Evolutionary conservation across 176 grass and related monocot genomes (phyloP).

Genomic region (Cocos nucifera): DNA sequence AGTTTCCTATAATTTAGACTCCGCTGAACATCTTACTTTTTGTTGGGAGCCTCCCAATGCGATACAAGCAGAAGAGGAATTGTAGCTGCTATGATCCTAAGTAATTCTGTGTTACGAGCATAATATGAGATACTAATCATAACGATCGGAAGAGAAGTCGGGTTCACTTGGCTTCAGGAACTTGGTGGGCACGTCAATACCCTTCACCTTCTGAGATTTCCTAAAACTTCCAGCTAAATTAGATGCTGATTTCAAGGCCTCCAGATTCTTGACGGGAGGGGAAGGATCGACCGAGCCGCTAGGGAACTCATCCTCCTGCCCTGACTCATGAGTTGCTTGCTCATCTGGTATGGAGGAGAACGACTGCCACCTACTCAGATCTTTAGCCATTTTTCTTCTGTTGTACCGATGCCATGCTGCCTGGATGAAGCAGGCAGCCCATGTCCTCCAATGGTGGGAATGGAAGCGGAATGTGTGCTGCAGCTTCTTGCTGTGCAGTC

Average conservation of each 20-base stretch:
- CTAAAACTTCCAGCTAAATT: conserved; percentile 23
- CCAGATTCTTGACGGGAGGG: conserved; percentile 3
- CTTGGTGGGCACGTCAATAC: too few relatives aligned
- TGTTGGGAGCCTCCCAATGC: too few relatives aligned
- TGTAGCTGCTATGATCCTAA: too few relatives aligned
- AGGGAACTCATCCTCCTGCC: not conserved
- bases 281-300: conserved; percentile 1
- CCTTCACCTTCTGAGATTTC: conserved; percentile 1
- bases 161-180: conserved; percentile 25
- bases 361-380: conserved; percentile 19
- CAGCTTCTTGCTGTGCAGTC: conserved; percentile 40
- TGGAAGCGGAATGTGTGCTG: conserved; percentile 34
- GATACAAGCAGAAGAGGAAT: too few relatives aligned
- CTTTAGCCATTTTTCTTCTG: conserved; percentile 14
- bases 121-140: too few relatives aligned
- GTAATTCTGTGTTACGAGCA: too few relatives aligned
- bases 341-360: conserved; percentile 29
- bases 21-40: too few relatives aligned
- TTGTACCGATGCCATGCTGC: conserved; percentile 14
- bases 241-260: too few relatives aligned
- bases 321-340: not conserved
- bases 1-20: too few relatives aligned
- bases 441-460: conserved; percentile 40
- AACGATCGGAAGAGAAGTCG: conserved; percentile 14
- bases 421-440: conserved; percentile 39